These are phyloP conservation scores for Orbilia ellipsospora DNA, from an alignment of 2,329 filamentous ascomycete species.

Conservation along the genomic window DNA sequence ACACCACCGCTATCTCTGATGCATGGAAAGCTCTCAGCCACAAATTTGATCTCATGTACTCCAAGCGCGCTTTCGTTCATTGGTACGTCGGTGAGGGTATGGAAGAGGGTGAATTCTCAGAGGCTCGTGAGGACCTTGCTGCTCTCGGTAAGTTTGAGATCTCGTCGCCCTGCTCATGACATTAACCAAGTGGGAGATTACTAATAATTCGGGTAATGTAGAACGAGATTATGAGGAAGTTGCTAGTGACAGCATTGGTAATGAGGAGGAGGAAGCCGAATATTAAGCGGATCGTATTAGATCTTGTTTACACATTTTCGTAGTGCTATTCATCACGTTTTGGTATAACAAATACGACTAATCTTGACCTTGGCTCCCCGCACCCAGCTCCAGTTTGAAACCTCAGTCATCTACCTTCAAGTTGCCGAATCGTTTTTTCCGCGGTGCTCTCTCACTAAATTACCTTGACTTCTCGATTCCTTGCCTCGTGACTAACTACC, in stretches of 20 bases:
- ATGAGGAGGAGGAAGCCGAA: constrained; percentile 86
- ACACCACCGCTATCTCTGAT: constrained; percentile 98
- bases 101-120: constrained; percentile 99
- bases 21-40: constrained; percentile 94
- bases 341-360: constrained; percentile 37
- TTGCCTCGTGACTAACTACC: not conserved
- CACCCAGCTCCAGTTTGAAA: constrained; percentile 2
- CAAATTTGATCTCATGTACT: constrained; percentile 99
- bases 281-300: constrained; percentile 72
- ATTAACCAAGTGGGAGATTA: not conserved
- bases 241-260: constrained; percentile 89
- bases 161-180: not conserved
- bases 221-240: constrained; percentile 99
- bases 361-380: constrained; percentile 16
- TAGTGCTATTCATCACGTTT: constrained; percentile 52
- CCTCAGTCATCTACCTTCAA: constrained; percentile 1
- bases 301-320: constrained; percentile 30
- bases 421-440: not conserved
- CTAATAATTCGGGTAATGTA: constrained; percentile 28
- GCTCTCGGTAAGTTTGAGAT: constrained; percentile 69
- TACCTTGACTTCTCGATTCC: not conserved
- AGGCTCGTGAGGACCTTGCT: constrained; percentile 97
- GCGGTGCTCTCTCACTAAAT: too few relatives aligned
- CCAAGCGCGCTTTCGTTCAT: constrained; percentile 99
- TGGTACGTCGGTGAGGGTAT: constrained; percentile 99